These are phyloP conservation scores for Neurospora terricola DNA, from an alignment of 495 filamentous ascomycete genomes.

Conservation along the genomic window DNA sequence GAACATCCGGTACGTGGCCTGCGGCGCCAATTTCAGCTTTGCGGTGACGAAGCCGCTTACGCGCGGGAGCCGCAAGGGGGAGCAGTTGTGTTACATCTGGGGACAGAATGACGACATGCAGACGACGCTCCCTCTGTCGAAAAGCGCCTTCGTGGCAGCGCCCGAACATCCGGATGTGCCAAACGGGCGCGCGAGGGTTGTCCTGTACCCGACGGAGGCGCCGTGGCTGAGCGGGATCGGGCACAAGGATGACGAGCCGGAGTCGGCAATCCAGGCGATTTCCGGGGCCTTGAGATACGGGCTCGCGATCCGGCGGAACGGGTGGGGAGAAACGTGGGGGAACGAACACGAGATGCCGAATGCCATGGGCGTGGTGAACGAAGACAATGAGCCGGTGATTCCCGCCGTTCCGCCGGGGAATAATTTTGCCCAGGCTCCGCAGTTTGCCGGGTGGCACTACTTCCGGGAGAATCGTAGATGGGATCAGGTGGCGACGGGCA, in stretches of 20 bases:
- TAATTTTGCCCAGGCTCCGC: not conserved
- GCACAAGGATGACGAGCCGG: conserved; percentile 43
- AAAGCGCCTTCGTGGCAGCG: conserved; percentile 43
- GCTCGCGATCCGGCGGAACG: not conserved
- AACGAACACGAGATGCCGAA: not conserved
- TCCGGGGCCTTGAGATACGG: not conserved
- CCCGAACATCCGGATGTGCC: not conserved
- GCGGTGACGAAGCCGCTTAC: conserved; percentile 40
- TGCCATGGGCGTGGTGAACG: not conserved
- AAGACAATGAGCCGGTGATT: not conserved
- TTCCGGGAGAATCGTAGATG: conserved; percentile 7
- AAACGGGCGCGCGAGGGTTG: not conserved
- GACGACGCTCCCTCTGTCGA: conserved; percentile 52
- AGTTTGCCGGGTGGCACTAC: not conserved
- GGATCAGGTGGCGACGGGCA: conserved; percentile 32
- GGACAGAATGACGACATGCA: conserved; percentile 77
- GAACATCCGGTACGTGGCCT: conserved; percentile 41
- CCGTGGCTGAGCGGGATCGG: conserved; percentile 57
- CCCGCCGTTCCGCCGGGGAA: not conserved
- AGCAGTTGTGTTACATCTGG: conserved; percentile 69
- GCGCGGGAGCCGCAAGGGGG: conserved; percentile 23
- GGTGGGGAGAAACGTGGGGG: not conserved
- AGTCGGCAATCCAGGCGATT: conserved; percentile 20
- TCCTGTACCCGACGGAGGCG: conserved; percentile 41
- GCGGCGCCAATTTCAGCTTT: conserved; percentile 58